Evolutionary conservation across 2,329 filamentous ascomycete species (phyloP).

Genomic region (Westerdykella ornata): DNA sequence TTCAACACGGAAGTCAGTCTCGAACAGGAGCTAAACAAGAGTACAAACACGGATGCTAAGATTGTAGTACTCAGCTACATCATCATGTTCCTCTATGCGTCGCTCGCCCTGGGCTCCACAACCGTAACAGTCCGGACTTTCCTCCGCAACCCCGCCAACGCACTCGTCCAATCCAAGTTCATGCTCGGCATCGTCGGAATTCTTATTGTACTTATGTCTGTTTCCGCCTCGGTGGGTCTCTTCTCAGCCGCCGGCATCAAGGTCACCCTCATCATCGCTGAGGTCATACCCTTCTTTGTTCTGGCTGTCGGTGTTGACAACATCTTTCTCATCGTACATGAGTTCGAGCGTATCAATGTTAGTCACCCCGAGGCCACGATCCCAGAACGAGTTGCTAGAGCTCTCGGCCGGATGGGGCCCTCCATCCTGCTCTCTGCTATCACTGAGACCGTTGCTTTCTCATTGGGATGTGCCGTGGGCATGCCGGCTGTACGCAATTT

Average conservation of each 20-base stretch:
- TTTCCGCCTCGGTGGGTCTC: constrained; percentile 86
- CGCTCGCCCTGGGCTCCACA: constrained; percentile 82
- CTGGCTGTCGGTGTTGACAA: constrained; percentile 97
- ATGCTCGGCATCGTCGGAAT: constrained; percentile 92
- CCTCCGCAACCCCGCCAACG: constrained; percentile 71
- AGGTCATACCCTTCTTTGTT: constrained; percentile 96
- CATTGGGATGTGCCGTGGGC: constrained; percentile 84
- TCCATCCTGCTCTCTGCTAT: constrained; percentile 93
- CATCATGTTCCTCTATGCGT: constrained; percentile 98
- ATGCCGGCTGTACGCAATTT: constrained; percentile 99
- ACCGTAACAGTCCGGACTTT: constrained; percentile 71
- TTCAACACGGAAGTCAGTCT: constrained; percentile 95
- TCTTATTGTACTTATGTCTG: constrained; percentile 93
- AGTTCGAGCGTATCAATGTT: constrained; percentile 90
- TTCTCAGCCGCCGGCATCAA: constrained; percentile 91
- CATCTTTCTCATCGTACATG: constrained; percentile 96
- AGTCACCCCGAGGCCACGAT: constrained; percentile 85
- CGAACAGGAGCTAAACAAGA: constrained; percentile 94
- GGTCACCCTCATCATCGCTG: constrained; percentile 93
- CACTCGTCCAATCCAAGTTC: constrained; percentile 93
- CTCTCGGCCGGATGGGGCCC: constrained; percentile 92
- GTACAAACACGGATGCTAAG: constrained; percentile 94
- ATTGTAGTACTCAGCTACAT: constrained; percentile 95
- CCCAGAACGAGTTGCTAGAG: constrained; percentile 75
- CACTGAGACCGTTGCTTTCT: constrained; percentile 90